Conservation (phyloP, 768 basidiomycete genomes). For the Termitomyces sp. region DNA sequence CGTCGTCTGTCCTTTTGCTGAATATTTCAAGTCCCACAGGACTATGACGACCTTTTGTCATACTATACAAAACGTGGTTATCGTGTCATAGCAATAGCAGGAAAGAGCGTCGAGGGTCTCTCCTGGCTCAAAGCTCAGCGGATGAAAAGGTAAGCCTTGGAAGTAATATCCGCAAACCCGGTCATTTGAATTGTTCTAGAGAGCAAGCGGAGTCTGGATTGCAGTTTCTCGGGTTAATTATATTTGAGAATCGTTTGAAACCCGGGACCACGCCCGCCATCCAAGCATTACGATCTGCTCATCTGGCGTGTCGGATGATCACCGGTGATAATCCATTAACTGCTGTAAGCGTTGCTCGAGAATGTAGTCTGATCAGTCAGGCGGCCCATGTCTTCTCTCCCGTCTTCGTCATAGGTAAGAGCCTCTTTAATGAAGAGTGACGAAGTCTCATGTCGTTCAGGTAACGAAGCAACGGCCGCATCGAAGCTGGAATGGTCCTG, state of each 20-base stretch:
- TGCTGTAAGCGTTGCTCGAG: conserved; percentile 93
- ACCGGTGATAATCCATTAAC: conserved; percentile 97
- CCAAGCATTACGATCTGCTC: conserved; percentile 80
- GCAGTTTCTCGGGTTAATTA: conserved; percentile 89
- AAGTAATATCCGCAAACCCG: background rate
- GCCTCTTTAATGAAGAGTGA: background rate
- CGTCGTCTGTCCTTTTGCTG: conserved; percentile 3
- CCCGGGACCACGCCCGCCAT: conserved; percentile 89
- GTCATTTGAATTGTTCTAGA: conserved; percentile 33
- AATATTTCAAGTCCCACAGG: conserved; percentile 70
- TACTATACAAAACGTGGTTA: conserved; percentile 97
- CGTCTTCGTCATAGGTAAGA: conserved; percentile 64
- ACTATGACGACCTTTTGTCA: conserved; percentile 93
- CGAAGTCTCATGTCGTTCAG: conserved; percentile 26
- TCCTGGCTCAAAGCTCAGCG: conserved; percentile 97
- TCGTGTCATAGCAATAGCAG: conserved; percentile 96
- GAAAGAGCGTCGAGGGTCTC: conserved; percentile 88
- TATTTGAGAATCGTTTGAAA: conserved; percentile 98
- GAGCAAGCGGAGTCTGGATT: conserved; percentile 92
- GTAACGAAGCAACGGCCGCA: conserved; percentile 42
- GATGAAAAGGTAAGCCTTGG: conserved; percentile 71
- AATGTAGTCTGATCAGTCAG: conserved; percentile 85
- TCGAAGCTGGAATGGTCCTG: conserved; percentile 86
- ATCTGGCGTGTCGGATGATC: conserved; percentile 95
- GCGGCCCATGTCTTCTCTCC: conserved; percentile 89